Base-by-base conservation (phyloP, 108 stramenopile species). In the Skeletonema tropicum region DNA sequence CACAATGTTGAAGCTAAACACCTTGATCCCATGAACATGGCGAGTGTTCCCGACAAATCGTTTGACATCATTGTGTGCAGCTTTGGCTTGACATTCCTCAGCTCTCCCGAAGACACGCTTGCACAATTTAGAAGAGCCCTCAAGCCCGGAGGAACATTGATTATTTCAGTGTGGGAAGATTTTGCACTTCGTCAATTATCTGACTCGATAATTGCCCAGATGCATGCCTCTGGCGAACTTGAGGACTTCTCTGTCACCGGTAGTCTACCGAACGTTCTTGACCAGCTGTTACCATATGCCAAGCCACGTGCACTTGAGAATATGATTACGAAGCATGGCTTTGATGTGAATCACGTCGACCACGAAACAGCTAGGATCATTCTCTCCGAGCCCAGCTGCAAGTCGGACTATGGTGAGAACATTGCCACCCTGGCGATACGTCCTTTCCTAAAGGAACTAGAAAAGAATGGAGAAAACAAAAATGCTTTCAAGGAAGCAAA, bases 151-250 rank as follows among this genome's bases (percentile, higher is more conserved):
- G 79, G 79, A 39, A 64, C 60, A 2, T 45, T 80, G 19, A 42
- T 80, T n/a, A 67, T 80, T 38, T 69, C 74, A 35, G 74, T 80
- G 12, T 80, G 74, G 74, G 79, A 80, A 39, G 70, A 78, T 49
- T 66, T 78, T 15, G 45, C 70, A 21, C 48, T 78, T 25, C 38
- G 30, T 15, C 65, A 71, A 13, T 59, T 78, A 3, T 68, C 66
- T 9, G 59, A 66, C 15, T 75, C 39, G 23, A 80, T 75, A 12
- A 36, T 80, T 32, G 30, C 69, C 45, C 61, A 75, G 64, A 70
- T 75, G 62, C 60, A 33, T 23, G 73, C 66, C 7, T 57, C 38
- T 9, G 61, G 68, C 21, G 58, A 74, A 38, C 21, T 69, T 35
- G 74, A 80, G 46, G 74, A 75, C 32, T 74, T 74, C 39, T 33